Evolutionary conservation across 208 protist species (phyloP).

Genomic region (Zelonia costaricensis): DNA sequence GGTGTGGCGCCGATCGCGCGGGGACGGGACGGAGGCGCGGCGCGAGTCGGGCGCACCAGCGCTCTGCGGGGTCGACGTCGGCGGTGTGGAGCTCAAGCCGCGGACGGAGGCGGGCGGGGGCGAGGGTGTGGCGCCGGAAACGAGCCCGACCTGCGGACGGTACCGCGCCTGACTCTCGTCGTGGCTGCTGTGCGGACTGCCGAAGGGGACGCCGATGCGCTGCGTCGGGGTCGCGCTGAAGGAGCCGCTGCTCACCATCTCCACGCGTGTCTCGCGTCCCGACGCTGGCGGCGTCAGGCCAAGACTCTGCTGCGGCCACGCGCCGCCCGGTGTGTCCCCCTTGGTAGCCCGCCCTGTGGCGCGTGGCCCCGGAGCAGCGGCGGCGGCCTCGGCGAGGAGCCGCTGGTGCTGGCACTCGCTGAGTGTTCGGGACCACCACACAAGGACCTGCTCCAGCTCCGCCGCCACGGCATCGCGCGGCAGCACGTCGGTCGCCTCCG

Average conservation of each 20-base stretch:
- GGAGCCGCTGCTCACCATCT: no score
- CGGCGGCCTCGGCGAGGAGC: slow-evolving; percentile 29
- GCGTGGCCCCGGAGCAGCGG: slow-evolving; percentile 22
- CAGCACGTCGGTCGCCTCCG: slow-evolving; percentile 3
- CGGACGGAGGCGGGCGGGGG: not conserved
- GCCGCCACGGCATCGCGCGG: slow-evolving; percentile 21
- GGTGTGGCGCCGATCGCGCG: slow-evolving; percentile 21
- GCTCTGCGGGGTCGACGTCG: not conserved
- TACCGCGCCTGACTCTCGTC: not conserved
- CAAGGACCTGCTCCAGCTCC: slow-evolving; percentile 35
- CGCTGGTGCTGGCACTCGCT: slow-evolving; percentile 45
- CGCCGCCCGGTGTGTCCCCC: no score
- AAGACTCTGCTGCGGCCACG: no score
- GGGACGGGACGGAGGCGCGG: slow-evolving; percentile 4
- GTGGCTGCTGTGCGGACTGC: not conserved
- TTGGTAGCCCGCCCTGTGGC: no score
- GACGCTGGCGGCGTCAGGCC: no score
- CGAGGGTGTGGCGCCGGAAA: no score
- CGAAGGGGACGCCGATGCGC: not conserved
- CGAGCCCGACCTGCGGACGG: not conserved
- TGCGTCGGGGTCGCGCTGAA: not conserved
- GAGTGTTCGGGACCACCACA: slow-evolving; percentile 28
- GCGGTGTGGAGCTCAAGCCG: no score
- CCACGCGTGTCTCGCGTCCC: no score
- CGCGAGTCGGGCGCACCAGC: not conserved